Percentiles rank a stretch among this genome's conserved stretches.
These are phyloP conservation scores for Cornus controversa DNA, from an alignment of 148 eudicot species.

Conservation along the genomic window DNA sequence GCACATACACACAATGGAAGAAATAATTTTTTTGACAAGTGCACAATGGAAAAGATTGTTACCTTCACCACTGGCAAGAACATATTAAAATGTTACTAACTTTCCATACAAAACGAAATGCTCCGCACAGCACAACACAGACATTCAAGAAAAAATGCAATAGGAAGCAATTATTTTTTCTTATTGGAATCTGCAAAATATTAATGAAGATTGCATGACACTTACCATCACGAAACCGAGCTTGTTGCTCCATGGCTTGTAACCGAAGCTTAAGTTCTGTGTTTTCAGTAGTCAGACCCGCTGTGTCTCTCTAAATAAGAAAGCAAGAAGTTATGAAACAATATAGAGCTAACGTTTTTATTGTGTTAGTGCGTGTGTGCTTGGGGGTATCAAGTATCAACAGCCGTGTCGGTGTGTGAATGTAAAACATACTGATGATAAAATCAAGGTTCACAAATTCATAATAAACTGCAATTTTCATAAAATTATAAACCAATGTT, in stretches of 20 bases:
- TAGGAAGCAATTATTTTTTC: background rate
- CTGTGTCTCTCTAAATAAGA: constrained; percentile 38
- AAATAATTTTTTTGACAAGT: too few relatives aligned
- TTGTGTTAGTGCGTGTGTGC: too few relatives aligned
- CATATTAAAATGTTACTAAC: background rate
- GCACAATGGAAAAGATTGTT: background rate
- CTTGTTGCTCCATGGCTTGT: constrained; percentile 54
- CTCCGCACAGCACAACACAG: background rate
- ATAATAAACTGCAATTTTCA: too few relatives aligned
- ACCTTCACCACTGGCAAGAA: background rate
- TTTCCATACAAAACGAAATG: background rate
- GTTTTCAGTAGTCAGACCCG: constrained; percentile 38
- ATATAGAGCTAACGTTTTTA: background rate
- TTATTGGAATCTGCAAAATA: background rate
- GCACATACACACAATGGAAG: background rate
- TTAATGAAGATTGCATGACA: background rate
- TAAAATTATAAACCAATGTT: too few relatives aligned
- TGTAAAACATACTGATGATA: too few relatives aligned
- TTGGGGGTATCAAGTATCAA: too few relatives aligned
- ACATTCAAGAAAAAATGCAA: background rate
- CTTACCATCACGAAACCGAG: constrained; percentile 55
- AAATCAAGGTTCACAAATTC: too few relatives aligned
- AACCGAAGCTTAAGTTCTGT: constrained; percentile 43
- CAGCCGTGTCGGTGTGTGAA: background rate
- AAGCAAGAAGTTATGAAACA: background rate